A percentile compares a stretch with the other conserved stretches of the same genome.
Evolutionary conservation across 805 yeast species (phyloP).

Genomic region (Sporopachydermia lactativora): DNA sequence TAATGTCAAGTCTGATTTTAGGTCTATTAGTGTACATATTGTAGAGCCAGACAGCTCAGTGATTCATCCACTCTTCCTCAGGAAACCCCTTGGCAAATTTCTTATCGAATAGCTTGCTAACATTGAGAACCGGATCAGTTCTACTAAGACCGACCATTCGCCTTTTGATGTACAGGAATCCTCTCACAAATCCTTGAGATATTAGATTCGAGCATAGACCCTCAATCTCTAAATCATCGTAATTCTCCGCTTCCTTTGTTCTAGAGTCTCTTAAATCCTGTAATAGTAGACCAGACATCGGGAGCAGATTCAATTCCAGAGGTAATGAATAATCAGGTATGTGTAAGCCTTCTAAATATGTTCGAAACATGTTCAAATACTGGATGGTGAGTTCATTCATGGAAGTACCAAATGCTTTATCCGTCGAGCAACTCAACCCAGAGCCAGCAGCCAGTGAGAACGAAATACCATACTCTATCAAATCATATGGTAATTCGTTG

Average conservation of each 20-base stretch:
- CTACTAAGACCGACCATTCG: conserved; percentile 1
- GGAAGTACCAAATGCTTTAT: neutral
- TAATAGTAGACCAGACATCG: neutral
- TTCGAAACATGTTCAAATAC: neutral
- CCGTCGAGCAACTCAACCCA: neutral
- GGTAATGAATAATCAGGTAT: neutral
- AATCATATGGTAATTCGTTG: neutral
- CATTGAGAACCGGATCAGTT: neutral
- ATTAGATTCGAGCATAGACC: conserved; percentile 1
- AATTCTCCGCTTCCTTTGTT: neutral
- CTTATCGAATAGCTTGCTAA: neutral
- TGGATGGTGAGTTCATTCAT: neutral
- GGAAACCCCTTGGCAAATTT: neutral
- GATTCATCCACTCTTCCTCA: neutral
- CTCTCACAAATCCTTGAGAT: neutral
- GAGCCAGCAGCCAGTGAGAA: neutral
- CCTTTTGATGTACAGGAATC: conserved; percentile 1
- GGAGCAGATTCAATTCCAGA: neutral
- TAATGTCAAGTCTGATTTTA: no score
- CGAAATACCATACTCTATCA: neutral
- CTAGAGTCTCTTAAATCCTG: conserved; percentile 2
- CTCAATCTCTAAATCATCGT: conserved; percentile 2
- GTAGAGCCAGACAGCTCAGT: conserved; percentile 2
- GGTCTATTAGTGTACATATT: no score
- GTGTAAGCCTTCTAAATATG: neutral